Conservation (phyloP, 2,329 filamentous ascomycete species). For the Aotearoamyces nothofagi region DNA sequence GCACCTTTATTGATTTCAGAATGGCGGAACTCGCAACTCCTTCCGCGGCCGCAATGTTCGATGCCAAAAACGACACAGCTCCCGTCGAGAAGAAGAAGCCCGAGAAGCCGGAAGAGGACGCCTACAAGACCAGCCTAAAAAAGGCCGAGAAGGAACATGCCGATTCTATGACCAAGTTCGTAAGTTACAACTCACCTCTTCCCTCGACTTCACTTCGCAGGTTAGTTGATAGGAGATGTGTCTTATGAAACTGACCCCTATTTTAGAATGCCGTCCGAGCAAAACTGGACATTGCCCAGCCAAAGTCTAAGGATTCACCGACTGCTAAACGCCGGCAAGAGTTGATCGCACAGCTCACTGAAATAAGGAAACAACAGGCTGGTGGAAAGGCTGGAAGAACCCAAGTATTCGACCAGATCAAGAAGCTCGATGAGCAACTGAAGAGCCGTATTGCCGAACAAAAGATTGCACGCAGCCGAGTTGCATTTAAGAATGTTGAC, state of each 20-base stretch:
- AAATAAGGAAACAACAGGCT: constrained; percentile 77
- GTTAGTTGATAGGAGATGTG: too few species aligned
- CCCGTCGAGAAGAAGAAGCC: constrained; percentile 41
- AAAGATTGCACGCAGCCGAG: constrained; percentile 67
- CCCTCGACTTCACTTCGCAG: too few species aligned
- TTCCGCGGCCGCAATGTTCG: constrained; percentile 27
- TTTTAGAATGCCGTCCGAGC: constrained; percentile 71
- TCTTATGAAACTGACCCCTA: too few species aligned
- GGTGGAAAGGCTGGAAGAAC: constrained; percentile 71
- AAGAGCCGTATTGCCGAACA: constrained; percentile 76
- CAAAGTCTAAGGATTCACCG: constrained; percentile 71
- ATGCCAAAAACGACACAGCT: constrained; percentile 20
- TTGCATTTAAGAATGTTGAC: constrained; percentile 74
- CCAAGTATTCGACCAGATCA: constrained; percentile 76
- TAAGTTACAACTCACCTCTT: constrained; percentile 24
- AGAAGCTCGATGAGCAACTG: constrained; percentile 77
- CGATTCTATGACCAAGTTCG: constrained; percentile 55
- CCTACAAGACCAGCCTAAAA: constrained; percentile 64
- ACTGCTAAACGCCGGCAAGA: constrained; percentile 72
- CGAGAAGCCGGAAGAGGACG: constrained; percentile 73
- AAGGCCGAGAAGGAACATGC: constrained; percentile 80
- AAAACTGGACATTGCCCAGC: constrained; percentile 73
- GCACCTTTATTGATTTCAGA: too few species aligned
- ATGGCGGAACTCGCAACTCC: constrained; percentile 32
- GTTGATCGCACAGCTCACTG: constrained; percentile 65